phyloP scores from a whole-genome alignment of 768 basidiomycete genomes.

The Calocybe cyanea region DNA sequence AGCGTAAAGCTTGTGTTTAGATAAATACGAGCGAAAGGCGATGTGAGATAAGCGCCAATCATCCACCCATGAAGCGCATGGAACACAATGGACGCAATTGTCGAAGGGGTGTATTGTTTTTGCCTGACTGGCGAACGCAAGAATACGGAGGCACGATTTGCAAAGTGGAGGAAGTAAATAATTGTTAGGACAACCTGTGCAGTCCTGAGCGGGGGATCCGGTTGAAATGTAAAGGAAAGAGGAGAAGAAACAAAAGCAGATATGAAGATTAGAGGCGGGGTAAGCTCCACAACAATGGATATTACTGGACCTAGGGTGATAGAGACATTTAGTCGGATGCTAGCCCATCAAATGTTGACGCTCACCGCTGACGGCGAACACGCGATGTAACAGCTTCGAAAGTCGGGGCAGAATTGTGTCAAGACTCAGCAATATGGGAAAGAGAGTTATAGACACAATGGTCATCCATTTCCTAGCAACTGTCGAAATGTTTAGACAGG shows the following conservation, averaged over 20 bases:
- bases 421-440: no score
- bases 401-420: no score
- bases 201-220: conserved; percentile 26
- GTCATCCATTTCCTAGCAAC: no score
- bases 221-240: conserved; percentile 32
- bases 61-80: conserved; percentile 70
- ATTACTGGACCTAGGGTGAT: conserved; percentile 25
- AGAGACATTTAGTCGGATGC: no score
- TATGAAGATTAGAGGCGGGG: conserved; percentile 52
- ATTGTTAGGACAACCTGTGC: conserved; percentile 47
- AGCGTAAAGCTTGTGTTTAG: conserved; percentile 28
- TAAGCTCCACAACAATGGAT: conserved; percentile 75
- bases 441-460: no score
- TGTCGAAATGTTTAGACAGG: no score
- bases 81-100: conserved; percentile 51
- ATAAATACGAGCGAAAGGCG: conserved; percentile 43
- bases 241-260: conserved; percentile 46
- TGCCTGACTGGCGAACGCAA: conserved; percentile 68
- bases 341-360: no score
- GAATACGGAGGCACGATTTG: conserved; percentile 79
- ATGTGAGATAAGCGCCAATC: conserved; percentile 69
- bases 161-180: conserved; percentile 71
- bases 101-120: conserved; percentile 64
- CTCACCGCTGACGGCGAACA: no score
- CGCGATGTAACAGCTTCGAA: no score